Conservation (phyloP, 2,329 filamentous ascomycete genomes). For the Claviceps monticola region DNA sequence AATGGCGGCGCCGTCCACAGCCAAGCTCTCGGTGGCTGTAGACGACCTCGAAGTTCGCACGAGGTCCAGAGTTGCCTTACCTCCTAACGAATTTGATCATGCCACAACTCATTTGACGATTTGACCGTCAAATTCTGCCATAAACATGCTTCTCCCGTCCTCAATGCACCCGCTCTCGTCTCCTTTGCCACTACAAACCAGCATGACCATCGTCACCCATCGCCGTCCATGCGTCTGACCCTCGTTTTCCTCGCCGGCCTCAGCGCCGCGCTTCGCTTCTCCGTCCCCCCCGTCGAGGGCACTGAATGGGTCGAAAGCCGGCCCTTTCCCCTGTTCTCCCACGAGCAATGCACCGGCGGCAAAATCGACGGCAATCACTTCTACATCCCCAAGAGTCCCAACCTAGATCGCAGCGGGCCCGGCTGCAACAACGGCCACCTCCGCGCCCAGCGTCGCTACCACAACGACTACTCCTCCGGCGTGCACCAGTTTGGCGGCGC, state of each 20-base stretch:
- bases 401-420: slow-evolving; percentile 8
- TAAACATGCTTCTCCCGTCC: no score
- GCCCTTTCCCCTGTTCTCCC: neutral
- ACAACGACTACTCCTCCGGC: slow-evolving; percentile 10
- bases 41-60: no score
- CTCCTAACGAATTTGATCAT: no score
- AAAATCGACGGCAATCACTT: slow-evolving; percentile 9
- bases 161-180: no score
- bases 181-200: no score
- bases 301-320: neutral
- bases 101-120: no score
- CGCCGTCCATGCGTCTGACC: neutral
- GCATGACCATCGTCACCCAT: neutral
- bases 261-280: neutral
- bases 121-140: no score
- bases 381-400: slow-evolving; percentile 8
- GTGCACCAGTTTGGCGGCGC: slow-evolving; percentile 12
- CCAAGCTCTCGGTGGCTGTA: no score
- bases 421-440: slow-evolving; percentile 12
- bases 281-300: neutral
- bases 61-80: no score
- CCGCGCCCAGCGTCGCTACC: slow-evolving; percentile 12
- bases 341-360: slow-evolving; percentile 10
- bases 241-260: neutral
- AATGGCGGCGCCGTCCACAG: no score